Base-by-base conservation (phyloP, 139 green algal genomes). In the Coelastrella sp. region DNA sequence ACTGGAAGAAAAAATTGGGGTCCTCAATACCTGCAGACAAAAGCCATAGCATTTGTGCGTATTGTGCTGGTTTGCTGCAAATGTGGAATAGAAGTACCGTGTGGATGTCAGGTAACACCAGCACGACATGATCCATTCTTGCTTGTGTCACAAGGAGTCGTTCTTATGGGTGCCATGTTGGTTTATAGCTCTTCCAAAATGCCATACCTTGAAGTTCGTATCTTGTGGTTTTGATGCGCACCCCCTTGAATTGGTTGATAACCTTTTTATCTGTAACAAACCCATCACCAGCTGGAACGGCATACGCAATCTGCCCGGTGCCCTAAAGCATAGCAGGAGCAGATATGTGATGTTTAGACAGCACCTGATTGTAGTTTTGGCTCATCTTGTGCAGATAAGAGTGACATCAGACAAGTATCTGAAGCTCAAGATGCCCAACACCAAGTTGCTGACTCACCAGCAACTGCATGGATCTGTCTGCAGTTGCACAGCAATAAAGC, bases 1-100 rank as follows among this genome's bases (percentile, higher is more conserved):
- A 34, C 25, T 75, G 43, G 60, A 85, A 84, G 77, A 85, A 85
- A 4, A 64, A 64, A 32, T 85, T 85, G 25, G 78, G 78, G 38
- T 85, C 78, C 62, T 85, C 78, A 63, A 85, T 85, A 35, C 78
- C 78, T 85, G 73, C 45, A 67, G 15, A 57, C 45, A 57, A 9
- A 57, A 57, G 15, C 15, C 15, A 13, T 13, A 57, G 45, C 15
- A n/a, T n/a, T n/a, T n/a, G n/a, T n/a, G n/a, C n/a, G n/a, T n/a
- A n/a, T n/a, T n/a, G n/a, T n/a, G n/a, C n/a, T n/a, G n/a, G n/a
- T n/a, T n/a, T n/a, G n/a, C n/a, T n/a, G n/a, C n/a, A n/a, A n/a
- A n/a, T n/a, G n/a, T n/a, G n/a, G n/a, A n/a, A n/a, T n/a, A n/a
- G n/a, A n/a, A n/a, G n/a, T n/a, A n/a, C n/a, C n/a, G n/a, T n/a